These are phyloP conservation scores for Cyclotella choctawhatcheeana DNA, from an alignment of 108 stramenopile genomes.

Conservation along the genomic window DNA sequence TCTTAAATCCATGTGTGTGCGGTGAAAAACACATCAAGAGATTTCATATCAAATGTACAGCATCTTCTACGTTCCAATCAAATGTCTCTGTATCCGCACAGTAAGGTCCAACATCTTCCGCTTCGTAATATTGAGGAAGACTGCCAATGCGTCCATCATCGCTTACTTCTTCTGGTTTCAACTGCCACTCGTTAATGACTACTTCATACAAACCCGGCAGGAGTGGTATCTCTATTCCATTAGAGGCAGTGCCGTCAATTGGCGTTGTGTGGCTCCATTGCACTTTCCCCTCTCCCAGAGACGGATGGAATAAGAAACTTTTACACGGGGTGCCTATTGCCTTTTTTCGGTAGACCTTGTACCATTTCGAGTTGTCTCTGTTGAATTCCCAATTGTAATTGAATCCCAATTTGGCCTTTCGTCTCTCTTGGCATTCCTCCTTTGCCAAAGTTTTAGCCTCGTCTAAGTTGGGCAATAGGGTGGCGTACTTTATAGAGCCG, in stretches of 20 bases:
- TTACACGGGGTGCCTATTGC: conserved; percentile 50
- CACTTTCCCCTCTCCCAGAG: conserved; percentile 31
- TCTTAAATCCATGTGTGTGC: not conserved
- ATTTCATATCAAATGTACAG: conserved; percentile 35
- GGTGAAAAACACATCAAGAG: not conserved
- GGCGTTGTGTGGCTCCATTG: no score
- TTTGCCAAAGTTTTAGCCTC: conserved; percentile 25
- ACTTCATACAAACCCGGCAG: conserved; percentile 42
- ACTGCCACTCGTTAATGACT: conserved; percentile 32
- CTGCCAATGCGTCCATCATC: conserved; percentile 37
- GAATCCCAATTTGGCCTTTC: conserved; percentile 43
- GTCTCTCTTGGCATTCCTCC: conserved; percentile 27
- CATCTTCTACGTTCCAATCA: conserved; percentile 46
- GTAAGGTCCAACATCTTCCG: conserved; percentile 45
- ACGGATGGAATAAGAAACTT: conserved; percentile 44
- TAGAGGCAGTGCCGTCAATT: conserved; percentile 11
- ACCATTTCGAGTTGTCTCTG: conserved; percentile 16
- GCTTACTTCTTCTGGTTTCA: conserved; percentile 33
- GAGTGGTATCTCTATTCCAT: conserved; percentile 39
- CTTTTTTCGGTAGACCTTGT: conserved; percentile 41
- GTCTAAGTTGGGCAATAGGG: conserved; percentile 28
- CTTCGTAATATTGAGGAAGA: conserved; percentile 27
- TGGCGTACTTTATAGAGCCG: conserved; percentile 34
- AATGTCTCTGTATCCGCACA: conserved; percentile 44
- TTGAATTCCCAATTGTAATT: conserved; percentile 47